Conservation (phyloP, 148 eudicot genomes). For the Simmondsia chinensis region DNA sequence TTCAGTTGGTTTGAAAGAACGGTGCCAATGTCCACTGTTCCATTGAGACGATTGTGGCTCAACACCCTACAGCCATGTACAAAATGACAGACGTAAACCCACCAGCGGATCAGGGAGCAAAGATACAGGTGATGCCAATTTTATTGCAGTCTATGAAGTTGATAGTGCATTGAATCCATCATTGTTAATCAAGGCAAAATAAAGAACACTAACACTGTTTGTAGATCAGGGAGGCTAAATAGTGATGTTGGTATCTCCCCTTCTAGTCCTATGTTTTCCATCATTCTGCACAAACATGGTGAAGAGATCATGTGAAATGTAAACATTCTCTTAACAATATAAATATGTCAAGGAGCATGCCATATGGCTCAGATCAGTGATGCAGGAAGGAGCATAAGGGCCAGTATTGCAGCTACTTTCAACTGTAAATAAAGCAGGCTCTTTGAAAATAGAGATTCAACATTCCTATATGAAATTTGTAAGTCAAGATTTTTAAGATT, state of each 20-base stretch:
- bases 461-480: too few relatives aligned
- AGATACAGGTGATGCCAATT: too few relatives aligned
- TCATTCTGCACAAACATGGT: slow-evolving; percentile 18
- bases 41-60: slow-evolving; percentile 52
- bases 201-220: slow-evolving; percentile 20
- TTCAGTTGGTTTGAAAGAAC: slow-evolving; percentile 29
- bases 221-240: slow-evolving; percentile 22
- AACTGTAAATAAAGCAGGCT: too few relatives aligned
- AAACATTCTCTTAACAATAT: not conserved
- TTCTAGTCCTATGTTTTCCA: slow-evolving; percentile 24
- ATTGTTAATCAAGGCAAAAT: too few relatives aligned
- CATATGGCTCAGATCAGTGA: not conserved
- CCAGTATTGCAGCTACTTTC: too few relatives aligned
- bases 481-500: too few relatives aligned
- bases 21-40: slow-evolving; percentile 39
- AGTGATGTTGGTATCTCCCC: slow-evolving; percentile 20
- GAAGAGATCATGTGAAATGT: not conserved
- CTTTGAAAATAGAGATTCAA: too few relatives aligned
- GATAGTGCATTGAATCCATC: too few relatives aligned
- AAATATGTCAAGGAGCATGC: not conserved
- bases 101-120: too few relatives aligned
- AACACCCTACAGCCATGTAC: slow-evolving; percentile 33
- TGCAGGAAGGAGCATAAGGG: too few relatives aligned
- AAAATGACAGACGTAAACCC: not conserved
- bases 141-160: too few relatives aligned